These are phyloP conservation scores for Paraleonurus japonicus DNA, from an alignment of 257 asterid genomes.

Conservation along the genomic window DNA sequence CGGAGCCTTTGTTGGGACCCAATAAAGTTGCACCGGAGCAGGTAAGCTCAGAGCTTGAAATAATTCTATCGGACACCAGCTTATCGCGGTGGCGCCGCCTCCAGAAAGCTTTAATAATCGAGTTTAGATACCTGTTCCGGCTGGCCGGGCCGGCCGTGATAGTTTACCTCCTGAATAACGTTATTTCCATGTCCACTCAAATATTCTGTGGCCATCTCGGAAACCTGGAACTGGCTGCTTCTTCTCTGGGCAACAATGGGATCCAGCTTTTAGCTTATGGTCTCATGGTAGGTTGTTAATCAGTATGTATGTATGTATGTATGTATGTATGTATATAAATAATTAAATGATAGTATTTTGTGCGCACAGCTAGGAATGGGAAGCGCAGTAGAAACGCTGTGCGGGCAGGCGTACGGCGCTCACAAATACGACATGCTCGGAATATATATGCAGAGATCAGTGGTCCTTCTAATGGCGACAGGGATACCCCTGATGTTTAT, in stretches of 20 bases:
- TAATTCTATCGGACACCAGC: slow-evolving; percentile 25
- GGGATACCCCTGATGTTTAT: slow-evolving; percentile 37
- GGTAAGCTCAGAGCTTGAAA: slow-evolving; percentile 39
- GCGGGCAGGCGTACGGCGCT: slow-evolving; percentile 74
- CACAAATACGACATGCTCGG: slow-evolving; percentile 52
- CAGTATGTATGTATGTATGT: no score
- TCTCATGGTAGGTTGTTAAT: no score
- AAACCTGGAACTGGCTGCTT: slow-evolving; percentile 58
- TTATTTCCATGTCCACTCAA: slow-evolving; percentile 52
- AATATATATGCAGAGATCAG: slow-evolving; percentile 68
- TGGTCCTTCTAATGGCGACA: slow-evolving; percentile 42
- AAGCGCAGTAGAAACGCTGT: slow-evolving; percentile 73
- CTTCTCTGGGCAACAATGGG: slow-evolving; percentile 53
- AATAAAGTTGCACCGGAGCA: slow-evolving; percentile 21
- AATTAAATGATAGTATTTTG: no score
- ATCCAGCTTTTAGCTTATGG: slow-evolving; percentile 59
- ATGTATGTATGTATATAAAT: no score
- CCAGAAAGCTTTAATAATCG: slow-evolving; percentile 34
- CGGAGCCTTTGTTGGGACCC: slow-evolving; percentile 25
- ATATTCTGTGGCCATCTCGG: slow-evolving; percentile 69
- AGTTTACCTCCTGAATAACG: slow-evolving; percentile 43
- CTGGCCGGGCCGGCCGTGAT: slow-evolving; percentile 57
- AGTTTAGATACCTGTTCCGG: slow-evolving; percentile 31
- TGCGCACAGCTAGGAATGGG: slow-evolving; percentile 76
- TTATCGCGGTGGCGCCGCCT: slow-evolving; percentile 34